A percentile compares a stretch with the other conserved stretches of the same genome.
phyloP scores from a whole-genome alignment of 2,329 filamentous ascomycete genomes.

The Colletotrichum costaricense region DNA sequence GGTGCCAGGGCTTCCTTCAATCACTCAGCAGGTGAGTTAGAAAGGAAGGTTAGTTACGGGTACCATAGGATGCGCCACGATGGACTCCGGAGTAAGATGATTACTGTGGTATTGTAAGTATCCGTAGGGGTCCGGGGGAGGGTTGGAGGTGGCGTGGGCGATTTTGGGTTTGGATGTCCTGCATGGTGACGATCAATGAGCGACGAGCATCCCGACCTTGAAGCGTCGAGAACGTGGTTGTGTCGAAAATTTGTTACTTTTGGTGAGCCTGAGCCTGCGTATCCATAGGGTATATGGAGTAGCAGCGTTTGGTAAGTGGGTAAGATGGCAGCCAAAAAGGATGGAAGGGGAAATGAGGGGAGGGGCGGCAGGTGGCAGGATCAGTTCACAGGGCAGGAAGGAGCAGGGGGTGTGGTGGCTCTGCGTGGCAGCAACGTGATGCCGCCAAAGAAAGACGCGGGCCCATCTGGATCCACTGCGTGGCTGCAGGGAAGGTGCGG shows the following conservation, averaged over 20 bases:
- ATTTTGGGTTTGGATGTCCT: conserved; percentile 5
- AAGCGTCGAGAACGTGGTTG: not conserved
- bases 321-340: not conserved
- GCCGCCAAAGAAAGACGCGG: conserved; percentile 18
- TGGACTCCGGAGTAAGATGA: not conserved
- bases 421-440: conserved; percentile 37
- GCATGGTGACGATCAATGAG: conserved; percentile 23
- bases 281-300: too few species aligned
- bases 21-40: not conserved
- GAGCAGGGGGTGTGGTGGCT: conserved; percentile 17
- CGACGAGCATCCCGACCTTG: not conserved
- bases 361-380: not conserved
- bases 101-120: not conserved
- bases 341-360: conserved; percentile 20
- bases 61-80: not conserved
- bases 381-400: not conserved
- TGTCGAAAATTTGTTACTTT: not conserved
- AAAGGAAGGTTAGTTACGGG: not conserved
- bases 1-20: not conserved
- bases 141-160: not conserved
- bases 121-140: not conserved
- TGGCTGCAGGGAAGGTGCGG: conserved; percentile 37
- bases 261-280: too few species aligned
- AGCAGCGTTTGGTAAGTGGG: too few species aligned
- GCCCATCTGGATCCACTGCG: conserved; percentile 26